A percentile compares a stretch with the other conserved stretches of the same genome.
These are phyloP conservation scores for Talaromyces pinophilus DNA, from an alignment of 2,329 filamentous ascomycete genomes.

Conservation along the genomic window DNA sequence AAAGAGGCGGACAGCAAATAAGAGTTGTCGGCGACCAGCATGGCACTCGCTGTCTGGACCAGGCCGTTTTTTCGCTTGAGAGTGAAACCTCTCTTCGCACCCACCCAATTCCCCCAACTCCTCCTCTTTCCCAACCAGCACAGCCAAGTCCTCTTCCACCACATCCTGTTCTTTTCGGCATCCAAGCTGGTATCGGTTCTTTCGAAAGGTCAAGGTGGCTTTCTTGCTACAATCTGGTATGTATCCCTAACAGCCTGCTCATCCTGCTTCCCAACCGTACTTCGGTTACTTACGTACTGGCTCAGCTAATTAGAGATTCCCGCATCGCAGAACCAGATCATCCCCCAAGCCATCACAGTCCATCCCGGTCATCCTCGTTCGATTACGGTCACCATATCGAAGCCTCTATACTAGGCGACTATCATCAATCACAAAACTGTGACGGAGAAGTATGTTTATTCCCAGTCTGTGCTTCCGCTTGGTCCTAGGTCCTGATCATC, in stretches of 20 bases:
- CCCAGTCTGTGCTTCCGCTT: slow-evolving; percentile 36
- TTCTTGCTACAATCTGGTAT: not conserved
- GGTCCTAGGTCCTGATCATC: slow-evolving; percentile 26
- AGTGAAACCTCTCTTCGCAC: slow-evolving; percentile 43
- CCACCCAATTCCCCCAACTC: slow-evolving; percentile 33
- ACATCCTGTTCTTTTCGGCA: not conserved
- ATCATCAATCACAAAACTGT: slow-evolving; percentile 29
- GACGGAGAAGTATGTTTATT: slow-evolving; percentile 37
- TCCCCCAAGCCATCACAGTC: slow-evolving; percentile 36
- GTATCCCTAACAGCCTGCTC: slow-evolving; percentile 22
- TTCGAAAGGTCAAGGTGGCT: not conserved
- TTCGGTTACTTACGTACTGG: slow-evolving; percentile 2
- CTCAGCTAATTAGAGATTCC: slow-evolving; percentile 38
- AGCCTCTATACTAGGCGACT: slow-evolving; percentile 33
- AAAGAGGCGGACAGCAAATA: slow-evolving; percentile 14
- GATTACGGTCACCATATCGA: slow-evolving; percentile 26
- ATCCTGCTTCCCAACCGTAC: slow-evolving; percentile 22
- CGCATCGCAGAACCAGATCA: slow-evolving; percentile 32
- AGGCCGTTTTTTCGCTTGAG: slow-evolving; percentile 42
- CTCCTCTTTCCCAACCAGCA: slow-evolving; percentile 28
- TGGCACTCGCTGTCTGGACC: slow-evolving; percentile 33
- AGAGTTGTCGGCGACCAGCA: slow-evolving; percentile 27
- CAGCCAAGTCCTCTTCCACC: not conserved
- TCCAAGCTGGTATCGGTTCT: not conserved
- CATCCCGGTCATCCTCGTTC: slow-evolving; percentile 29